Percentiles rank a stretch among this genome's conserved stretches.
phyloP scores from a whole-genome alignment of 495 filamentous ascomycete genomes.

The Oidiodendron maius region DNA sequence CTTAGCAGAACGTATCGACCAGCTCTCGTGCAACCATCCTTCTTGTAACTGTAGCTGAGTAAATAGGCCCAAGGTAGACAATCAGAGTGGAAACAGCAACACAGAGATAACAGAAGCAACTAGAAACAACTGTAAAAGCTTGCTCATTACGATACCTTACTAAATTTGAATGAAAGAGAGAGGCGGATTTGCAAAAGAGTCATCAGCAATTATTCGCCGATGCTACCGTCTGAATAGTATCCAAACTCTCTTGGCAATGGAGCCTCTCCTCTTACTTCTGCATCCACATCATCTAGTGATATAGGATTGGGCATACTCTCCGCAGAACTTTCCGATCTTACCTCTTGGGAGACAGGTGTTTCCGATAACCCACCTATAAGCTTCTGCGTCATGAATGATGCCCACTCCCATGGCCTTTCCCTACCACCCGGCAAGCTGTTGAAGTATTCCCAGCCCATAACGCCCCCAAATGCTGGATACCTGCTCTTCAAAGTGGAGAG shows the following conservation, averaged over 20 bases:
- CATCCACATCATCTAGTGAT: constrained; percentile 11
- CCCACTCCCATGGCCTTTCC: constrained; percentile 52
- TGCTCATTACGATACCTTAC: too few species aligned
- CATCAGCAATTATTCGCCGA: constrained; percentile 21
- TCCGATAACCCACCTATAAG: constrained; percentile 7
- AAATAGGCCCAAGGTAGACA: too few species aligned
- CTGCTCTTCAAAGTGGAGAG: constrained; percentile 28
- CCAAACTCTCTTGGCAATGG: constrained; percentile 20
- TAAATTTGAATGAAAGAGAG: too few species aligned
- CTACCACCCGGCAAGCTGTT: constrained; percentile 45
- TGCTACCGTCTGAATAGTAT: constrained; percentile 21
- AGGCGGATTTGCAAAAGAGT: too few species aligned
- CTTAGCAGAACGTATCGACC: too few species aligned
- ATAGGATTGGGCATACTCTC: constrained; percentile 6
- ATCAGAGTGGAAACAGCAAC: too few species aligned
- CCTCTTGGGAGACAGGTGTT: not conserved
- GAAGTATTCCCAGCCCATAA: constrained; percentile 88
- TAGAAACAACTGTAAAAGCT: too few species aligned
- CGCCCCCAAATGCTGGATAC: constrained; percentile 60
- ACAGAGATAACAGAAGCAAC: too few species aligned
- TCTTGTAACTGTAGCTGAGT: too few species aligned
- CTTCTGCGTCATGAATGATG: constrained; percentile 35
- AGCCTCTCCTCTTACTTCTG: constrained; percentile 13
- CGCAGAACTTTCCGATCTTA: not conserved
- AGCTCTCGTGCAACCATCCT: too few species aligned